These are phyloP conservation scores for Phialophora verrucosa DNA, from an alignment of 2,329 filamentous ascomycete species.

Conservation along the genomic window DNA sequence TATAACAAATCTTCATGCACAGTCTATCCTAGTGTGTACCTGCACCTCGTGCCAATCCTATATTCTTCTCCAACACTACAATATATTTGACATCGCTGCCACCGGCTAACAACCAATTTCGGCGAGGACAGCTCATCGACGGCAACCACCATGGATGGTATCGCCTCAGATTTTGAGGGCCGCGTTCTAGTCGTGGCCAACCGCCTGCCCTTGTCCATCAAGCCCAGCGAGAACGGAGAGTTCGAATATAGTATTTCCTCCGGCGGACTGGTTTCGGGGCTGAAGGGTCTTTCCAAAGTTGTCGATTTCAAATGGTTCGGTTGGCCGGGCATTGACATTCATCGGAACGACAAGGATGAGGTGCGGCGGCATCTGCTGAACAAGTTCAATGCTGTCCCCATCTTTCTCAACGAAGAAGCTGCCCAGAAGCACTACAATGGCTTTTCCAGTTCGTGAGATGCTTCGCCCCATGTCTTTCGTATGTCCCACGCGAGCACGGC, in stretches of 20 bases:
- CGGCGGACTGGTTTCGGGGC: conserved; percentile 87
- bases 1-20: neutral
- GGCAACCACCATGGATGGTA: conserved; percentile 1
- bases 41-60: neutral
- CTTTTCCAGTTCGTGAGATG: conserved; percentile 74
- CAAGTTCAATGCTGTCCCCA: conserved; percentile 85
- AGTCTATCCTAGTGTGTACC: neutral
- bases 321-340: conserved; percentile 92
- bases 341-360: conserved; percentile 75
- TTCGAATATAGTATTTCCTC: conserved; percentile 97
- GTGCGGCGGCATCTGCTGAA: conserved; percentile 80
- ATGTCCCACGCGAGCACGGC: neutral
- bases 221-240: conserved; percentile 84
- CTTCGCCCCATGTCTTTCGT: too few species aligned
- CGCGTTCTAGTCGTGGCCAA: conserved; percentile 87
- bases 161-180: conserved; percentile 30
- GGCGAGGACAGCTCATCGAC: neutral
- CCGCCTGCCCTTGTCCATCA: conserved; percentile 93
- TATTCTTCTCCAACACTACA: neutral
- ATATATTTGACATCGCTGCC: too few species aligned
- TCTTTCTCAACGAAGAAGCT: conserved; percentile 90
- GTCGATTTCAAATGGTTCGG: conserved; percentile 98
- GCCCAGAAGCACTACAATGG: conserved; percentile 95
- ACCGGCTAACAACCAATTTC: neutral
- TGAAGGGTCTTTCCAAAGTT: conserved; percentile 88